These are phyloP conservation scores for Myxozyma sirexii DNA, from an alignment of 805 yeast genomes.

Conservation along the genomic window DNA sequence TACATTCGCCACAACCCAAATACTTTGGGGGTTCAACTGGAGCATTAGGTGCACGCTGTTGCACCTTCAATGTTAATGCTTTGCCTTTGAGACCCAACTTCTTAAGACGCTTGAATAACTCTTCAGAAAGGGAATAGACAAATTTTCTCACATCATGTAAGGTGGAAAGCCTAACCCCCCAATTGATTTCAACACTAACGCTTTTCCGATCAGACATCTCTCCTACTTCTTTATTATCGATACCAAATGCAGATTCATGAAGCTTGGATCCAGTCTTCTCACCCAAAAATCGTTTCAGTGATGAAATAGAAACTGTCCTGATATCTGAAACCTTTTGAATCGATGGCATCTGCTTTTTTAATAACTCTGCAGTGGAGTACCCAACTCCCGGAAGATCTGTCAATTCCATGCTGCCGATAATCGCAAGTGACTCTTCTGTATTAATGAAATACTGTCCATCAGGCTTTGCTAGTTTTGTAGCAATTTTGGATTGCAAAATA, in stretches of 20 bases:
- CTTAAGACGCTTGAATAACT: conserved; percentile 57
- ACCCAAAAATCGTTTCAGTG: conserved; percentile 60
- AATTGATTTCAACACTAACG: conserved; percentile 84
- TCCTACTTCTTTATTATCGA: conserved; percentile 63
- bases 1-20: conserved; percentile 84
- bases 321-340: conserved; percentile 48
- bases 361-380: conserved; percentile 48
- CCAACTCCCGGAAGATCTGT: conserved; percentile 52
- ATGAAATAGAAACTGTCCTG: conserved; percentile 41
- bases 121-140: conserved; percentile 58
- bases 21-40: conserved; percentile 76
- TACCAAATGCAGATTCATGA: conserved; percentile 62
- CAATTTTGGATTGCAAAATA: conserved; percentile 74
- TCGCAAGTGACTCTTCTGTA: conserved; percentile 35
- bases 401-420: conserved; percentile 46
- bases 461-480: conserved; percentile 78
- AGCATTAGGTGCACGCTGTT: conserved; percentile 64
- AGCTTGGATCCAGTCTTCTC: conserved; percentile 69
- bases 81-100: conserved; percentile 55
- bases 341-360: conserved; percentile 44
- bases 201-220: conserved; percentile 63
- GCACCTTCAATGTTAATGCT: conserved; percentile 64
- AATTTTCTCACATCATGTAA: conserved; percentile 67
- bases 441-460: conserved; percentile 57
- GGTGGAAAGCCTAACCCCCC: conserved; percentile 78